Percentiles rank a stretch among this genome's conserved stretches.
These are phyloP conservation scores for Pelargonium australe DNA, from an alignment of 441 rosid species.

Conservation along the genomic window DNA sequence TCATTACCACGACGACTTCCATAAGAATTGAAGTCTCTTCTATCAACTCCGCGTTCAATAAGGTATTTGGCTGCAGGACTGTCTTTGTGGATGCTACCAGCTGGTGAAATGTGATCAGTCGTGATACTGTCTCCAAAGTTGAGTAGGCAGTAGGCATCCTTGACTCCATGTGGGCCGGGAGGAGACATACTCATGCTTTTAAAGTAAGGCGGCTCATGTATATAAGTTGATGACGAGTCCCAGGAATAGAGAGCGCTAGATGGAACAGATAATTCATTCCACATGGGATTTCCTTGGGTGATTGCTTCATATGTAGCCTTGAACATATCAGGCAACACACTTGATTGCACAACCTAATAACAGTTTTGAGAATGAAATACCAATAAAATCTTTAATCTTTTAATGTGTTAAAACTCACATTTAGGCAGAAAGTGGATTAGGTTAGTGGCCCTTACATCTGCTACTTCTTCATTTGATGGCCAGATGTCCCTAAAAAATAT, in stretches of 20 bases:
- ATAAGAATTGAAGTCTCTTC: slow-evolving; percentile 81
- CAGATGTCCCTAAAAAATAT: slow-evolving; percentile 78
- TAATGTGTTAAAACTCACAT: too few species aligned
- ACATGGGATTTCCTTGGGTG: slow-evolving; percentile 88
- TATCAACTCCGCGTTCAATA: slow-evolving; percentile 67
- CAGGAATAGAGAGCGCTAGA: slow-evolving; percentile 61
- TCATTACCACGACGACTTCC: slow-evolving; percentile 94
- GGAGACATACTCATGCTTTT: slow-evolving; percentile 92
- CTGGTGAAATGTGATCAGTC: slow-evolving; percentile 92
- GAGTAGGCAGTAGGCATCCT: slow-evolving; percentile 72
- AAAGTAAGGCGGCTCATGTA: slow-evolving; percentile 90
- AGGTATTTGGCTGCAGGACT: slow-evolving; percentile 87
- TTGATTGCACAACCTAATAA: slow-evolving; percentile 73
- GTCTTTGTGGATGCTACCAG: slow-evolving; percentile 89
- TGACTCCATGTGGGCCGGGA: slow-evolving; percentile 81
- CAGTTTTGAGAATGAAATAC: not conserved
- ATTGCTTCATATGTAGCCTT: slow-evolving; percentile 84
- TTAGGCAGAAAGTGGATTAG: not conserved
- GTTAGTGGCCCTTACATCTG: slow-evolving; percentile 35
- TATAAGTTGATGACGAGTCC: slow-evolving; percentile 81
- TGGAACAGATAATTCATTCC: slow-evolving; percentile 77
- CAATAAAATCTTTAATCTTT: too few species aligned
- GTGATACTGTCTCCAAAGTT: slow-evolving; percentile 91
- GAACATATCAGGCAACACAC: slow-evolving; percentile 86
- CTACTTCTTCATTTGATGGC: slow-evolving; percentile 89